A percentile compares a stretch with the other conserved stretches of the same genome.
These are phyloP conservation scores for Penicillium sp. DNA, from an alignment of 2,329 filamentous ascomycete species.

Conservation along the genomic window DNA sequence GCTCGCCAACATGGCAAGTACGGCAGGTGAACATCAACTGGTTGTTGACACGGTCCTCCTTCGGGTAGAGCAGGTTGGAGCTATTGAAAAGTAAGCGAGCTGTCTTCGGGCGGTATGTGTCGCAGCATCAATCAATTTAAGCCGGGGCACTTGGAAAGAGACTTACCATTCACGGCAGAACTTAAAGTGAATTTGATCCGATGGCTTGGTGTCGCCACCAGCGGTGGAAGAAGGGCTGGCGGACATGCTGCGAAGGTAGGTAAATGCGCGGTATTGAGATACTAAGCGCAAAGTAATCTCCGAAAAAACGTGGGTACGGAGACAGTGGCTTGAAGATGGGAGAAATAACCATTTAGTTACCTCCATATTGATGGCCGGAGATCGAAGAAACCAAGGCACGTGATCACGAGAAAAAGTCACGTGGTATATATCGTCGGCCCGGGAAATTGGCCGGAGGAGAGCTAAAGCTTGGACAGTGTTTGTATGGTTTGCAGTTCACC, in stretches of 20 bases:
- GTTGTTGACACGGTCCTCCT: constrained; percentile 82
- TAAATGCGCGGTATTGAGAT: no score
- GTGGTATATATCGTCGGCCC: neutral
- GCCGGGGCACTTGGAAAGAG: neutral
- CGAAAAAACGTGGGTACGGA: neutral
- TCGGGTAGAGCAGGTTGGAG: constrained; percentile 96
- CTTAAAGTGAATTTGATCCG: constrained; percentile 86
- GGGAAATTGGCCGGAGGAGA: neutral
- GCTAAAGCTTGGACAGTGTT: constrained; percentile 8
- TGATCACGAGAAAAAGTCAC: neutral
- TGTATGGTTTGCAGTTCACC: constrained; percentile 14
- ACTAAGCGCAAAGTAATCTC: neutral
- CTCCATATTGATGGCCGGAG: neutral
- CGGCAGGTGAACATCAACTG: constrained; percentile 93
- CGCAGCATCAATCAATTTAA: neutral
- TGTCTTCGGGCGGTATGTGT: neutral
- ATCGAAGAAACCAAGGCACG: neutral
- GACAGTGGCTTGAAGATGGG: neutral
- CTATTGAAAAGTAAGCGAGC: constrained; percentile 42
- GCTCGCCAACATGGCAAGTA: constrained; percentile 88
- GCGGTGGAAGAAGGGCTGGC: constrained; percentile 43
- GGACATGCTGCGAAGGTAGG: constrained; percentile 30
- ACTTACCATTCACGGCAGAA: constrained; percentile 93
- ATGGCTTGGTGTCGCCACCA: constrained; percentile 38
- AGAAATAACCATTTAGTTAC: neutral